These are phyloP conservation scores for Suillus hirtellus DNA, from an alignment of 768 basidiomycete genomes.

Conservation along the genomic window DNA sequence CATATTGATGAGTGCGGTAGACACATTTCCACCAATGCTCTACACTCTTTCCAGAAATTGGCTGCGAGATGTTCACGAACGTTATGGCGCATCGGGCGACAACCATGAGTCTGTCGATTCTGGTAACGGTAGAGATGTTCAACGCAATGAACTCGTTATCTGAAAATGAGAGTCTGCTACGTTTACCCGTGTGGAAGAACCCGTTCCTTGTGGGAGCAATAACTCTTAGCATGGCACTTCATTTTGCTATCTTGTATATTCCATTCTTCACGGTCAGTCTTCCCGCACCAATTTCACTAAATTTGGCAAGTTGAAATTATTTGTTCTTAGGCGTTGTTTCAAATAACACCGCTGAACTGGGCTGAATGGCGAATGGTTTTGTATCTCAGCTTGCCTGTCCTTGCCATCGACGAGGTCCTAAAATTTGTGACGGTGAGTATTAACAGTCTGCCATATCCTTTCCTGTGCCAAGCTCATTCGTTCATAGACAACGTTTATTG, in stretches of 20 bases:
- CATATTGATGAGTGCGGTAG: slow-evolving; percentile 40
- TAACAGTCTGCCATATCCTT: neutral
- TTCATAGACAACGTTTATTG: slow-evolving; percentile 52
- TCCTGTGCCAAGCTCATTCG: slow-evolving; percentile 11
- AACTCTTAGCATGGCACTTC: slow-evolving; percentile 86
- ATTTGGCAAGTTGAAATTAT: neutral
- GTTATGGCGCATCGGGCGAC: slow-evolving; percentile 84
- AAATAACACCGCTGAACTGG: slow-evolving; percentile 93
- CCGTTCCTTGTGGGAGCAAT: slow-evolving; percentile 90
- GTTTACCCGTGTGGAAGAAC: slow-evolving; percentile 93
- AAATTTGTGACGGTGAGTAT: slow-evolving; percentile 77
- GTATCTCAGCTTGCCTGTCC: slow-evolving; percentile 81
- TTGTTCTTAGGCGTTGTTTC: slow-evolving; percentile 67
- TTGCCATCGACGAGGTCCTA: slow-evolving; percentile 87
- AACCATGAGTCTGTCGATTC: slow-evolving; percentile 94
- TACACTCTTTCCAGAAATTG: slow-evolving; percentile 80
- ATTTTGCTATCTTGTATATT: slow-evolving; percentile 94
- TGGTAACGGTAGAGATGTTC: slow-evolving; percentile 97
- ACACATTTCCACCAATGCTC: slow-evolving; percentile 97
- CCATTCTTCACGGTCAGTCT: slow-evolving; percentile 88
- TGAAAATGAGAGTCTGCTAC: slow-evolving; percentile 91
- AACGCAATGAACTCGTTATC: slow-evolving; percentile 98
- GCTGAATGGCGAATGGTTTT: slow-evolving; percentile 94
- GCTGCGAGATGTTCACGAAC: slow-evolving; percentile 95
- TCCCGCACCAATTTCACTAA: neutral